Evolutionary conservation across 2,329 filamentous ascomycete species (phyloP), one percentile per base, ranked within the genome.

Genomic region (Epichloe uncinata): DNA sequence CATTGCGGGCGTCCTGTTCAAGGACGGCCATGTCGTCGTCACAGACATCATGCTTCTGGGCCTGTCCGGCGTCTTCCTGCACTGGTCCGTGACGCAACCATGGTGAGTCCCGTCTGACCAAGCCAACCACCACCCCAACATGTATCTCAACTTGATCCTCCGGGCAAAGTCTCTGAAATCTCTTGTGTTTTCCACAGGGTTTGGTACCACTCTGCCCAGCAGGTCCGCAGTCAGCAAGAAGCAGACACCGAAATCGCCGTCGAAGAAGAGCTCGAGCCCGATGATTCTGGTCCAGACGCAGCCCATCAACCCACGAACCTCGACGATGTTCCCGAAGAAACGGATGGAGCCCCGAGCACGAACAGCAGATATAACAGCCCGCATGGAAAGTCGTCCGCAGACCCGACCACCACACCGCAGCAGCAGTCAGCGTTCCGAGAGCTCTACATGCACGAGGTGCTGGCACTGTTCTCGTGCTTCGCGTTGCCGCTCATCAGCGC

Each of bases 11-110:
- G 68, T 94, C 45, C 71, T 96, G 50, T 94, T 95, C 63, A 78
- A 85, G 53, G 86, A 95, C 68, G 91, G 91, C 12, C 84, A 83
- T 57, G 79, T 84, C 1, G 75, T 96, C 53, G 80, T 90, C 49
- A 95, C 89, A 0, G 91, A 97, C 65, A 68, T 95, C 30, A 84
- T 93, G 58, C 72, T 97, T 35, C 69, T 97, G 34, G 81, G 78
- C 3, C 67, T 97, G 53, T 86, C 87, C 2, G 87, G 84, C 4
- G 77, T 96, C 42, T 94, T 96, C 60, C 72, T 97, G 54, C 90
- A 95, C 63, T 96, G 89, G 87, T 90, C 87, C 45, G 84, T 96
- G 42, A 84, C 87, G 50, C 73, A 93, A 56, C 91, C 91, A 58
- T 97, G 91, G 90, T 90, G 71, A 63, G 77, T 54, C 22, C 34